Evolutionary conservation across 257 asterid species (phyloP), one percentile per base, ranked within the genome.

Genomic region (Fraxinus quadrangulata): DNA sequence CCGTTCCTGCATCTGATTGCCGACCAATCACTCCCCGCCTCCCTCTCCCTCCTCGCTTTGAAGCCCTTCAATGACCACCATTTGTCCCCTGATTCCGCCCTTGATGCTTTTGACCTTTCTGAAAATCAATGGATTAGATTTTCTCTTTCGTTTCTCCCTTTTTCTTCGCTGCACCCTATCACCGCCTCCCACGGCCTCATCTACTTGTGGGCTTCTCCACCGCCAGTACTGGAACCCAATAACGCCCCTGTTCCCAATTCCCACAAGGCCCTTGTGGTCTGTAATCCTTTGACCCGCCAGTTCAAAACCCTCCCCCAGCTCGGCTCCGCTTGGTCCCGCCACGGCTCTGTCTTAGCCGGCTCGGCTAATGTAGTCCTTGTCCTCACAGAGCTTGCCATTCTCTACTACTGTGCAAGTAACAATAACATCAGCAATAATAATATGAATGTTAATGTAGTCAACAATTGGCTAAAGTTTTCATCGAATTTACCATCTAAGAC

Each of bases 251-350:
- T 78, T 1, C 88, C 61, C 36, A 82, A 78, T 65, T 67, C 90
- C 79, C 84, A 77, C 66, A 94, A 91, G 79, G 88, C 92, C 74
- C 92, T 92, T 26, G 83, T 94, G 11, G 96, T 92, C 0, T 94
- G 99, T 69, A 94, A 94, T 80, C 97, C 99, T 28, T 82, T 95
- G 74, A 89, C 97, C 39, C 83, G 84, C 6, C 81, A 81, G 23
- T 95, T 80, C 71, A 90, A 77, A 75, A 88, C 87, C 75, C 90
- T 95, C 5, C 99, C 99, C 8, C 99, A 91, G 88, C 90, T 95
- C 73, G 99, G 99, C 77, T 93, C 98, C 0, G 99, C 99, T 47
- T 95, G 99, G 99, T 95, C 96, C 21, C 93, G 94, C 81, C 98
- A 95, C 39, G 99, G 98, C 75, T 91, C 97, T 0, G 99, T 95